These are phyloP conservation scores for Paramecium sonneborni DNA, from an alignment of 73 alveolate genomes.

Conservation along the genomic window DNA sequence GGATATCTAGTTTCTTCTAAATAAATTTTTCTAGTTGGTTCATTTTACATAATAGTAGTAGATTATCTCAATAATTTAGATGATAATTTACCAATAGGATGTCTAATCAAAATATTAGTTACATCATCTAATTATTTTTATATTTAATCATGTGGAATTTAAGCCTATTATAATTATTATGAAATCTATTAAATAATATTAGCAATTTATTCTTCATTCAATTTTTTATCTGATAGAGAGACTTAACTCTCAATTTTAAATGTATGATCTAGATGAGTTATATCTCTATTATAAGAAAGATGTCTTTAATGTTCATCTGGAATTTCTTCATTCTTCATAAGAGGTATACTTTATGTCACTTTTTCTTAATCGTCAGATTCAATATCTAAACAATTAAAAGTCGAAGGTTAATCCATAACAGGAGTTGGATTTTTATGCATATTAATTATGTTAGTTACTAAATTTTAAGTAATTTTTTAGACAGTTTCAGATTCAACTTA, in stretches of 20 bases:
- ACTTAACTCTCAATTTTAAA: not conserved
- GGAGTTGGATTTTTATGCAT: not conserved
- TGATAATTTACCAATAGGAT: not conserved
- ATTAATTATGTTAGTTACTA: not conserved
- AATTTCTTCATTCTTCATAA: not conserved
- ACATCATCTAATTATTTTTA: not conserved
- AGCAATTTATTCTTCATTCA: constrained; percentile 7
- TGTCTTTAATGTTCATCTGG: not conserved
- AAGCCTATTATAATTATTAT: not conserved
- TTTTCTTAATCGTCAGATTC: constrained; percentile 21
- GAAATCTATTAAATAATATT: not conserved
- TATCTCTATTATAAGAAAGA: constrained; percentile 21
- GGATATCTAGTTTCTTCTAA: constrained; percentile 5
- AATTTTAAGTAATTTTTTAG: not conserved
- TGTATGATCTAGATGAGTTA: constrained; percentile 13
- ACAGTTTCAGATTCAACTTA: constrained; percentile 36
- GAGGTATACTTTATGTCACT: not conserved
- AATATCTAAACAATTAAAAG: not conserved
- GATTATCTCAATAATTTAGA: not conserved
- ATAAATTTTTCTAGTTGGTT: not conserved
- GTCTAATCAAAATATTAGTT: not conserved
- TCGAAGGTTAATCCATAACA: not conserved
- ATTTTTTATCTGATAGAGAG: not conserved
- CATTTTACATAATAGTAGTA: not conserved
- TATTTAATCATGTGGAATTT: not conserved